phyloP scores from a whole-genome alignment of 2,329 filamentous ascomycete species.

The Lasiodiplodia hormozganensis region DNA sequence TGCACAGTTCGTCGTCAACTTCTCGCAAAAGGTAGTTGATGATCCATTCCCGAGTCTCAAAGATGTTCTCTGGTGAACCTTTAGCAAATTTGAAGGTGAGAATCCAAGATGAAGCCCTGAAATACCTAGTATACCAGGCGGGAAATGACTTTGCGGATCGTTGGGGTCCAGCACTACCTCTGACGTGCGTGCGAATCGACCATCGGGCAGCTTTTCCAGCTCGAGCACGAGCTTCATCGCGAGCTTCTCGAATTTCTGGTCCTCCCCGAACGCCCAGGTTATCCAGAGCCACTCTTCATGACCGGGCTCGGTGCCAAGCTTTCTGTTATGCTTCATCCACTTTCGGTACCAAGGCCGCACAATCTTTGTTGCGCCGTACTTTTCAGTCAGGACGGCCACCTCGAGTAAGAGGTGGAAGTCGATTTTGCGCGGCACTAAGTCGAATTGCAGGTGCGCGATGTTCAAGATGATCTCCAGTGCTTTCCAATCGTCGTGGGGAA shows the following conservation, averaged over 20 bases:
- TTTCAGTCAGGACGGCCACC: conserved; percentile 22
- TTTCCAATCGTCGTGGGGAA: conserved; percentile 23
- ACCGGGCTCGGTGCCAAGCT: not conserved
- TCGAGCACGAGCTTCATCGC: not conserved
- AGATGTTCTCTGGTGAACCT: not conserved
- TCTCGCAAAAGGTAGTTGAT: not conserved
- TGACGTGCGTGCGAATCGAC: not conserved
- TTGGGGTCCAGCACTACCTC: not conserved
- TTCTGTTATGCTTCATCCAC: not conserved
- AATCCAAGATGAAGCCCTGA: not conserved
- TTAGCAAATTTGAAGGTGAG: not conserved
- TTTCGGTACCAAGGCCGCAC: conserved; percentile 8
- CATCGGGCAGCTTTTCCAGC: not conserved
- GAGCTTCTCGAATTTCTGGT: not conserved
- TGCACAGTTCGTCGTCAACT: not conserved
- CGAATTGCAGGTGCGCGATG: conserved; percentile 27
- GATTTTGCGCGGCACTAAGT: conserved; percentile 1
- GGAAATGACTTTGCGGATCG: not conserved
- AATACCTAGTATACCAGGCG: not conserved
- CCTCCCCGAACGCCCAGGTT: conserved; percentile 12
- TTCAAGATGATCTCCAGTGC: conserved; percentile 21
- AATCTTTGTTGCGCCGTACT: conserved; percentile 21
- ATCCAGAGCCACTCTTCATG: conserved; percentile 8
- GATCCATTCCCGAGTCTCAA: not conserved
- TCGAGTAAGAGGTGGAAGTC: not conserved